These are phyloP conservation scores for Neonectria ditissima DNA, from an alignment of 2,329 filamentous ascomycete genomes.

Conservation along the genomic window DNA sequence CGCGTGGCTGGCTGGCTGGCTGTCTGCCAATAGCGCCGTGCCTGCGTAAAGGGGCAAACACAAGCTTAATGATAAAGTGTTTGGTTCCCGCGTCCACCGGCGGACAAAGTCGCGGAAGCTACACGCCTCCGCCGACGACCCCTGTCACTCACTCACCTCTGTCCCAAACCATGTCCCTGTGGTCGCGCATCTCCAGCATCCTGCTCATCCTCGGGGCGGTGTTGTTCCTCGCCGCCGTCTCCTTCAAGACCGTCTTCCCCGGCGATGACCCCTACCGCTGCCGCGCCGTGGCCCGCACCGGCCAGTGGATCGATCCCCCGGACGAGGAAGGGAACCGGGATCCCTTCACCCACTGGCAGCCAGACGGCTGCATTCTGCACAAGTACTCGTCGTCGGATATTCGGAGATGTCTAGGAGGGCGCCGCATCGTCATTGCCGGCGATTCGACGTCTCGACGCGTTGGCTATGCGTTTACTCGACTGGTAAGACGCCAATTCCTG, in stretches of 20 bases:
- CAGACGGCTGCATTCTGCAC: slow-evolving; percentile 68
- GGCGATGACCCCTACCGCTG: slow-evolving; percentile 64
- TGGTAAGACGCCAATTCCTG: background rate
- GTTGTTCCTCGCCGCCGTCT: background rate
- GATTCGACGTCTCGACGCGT: slow-evolving; percentile 69
- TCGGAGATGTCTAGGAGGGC: slow-evolving; percentile 60
- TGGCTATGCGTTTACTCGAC: slow-evolving; percentile 56
- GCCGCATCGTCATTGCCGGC: slow-evolving; percentile 66
- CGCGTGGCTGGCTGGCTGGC: no score
- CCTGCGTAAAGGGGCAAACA: no score
- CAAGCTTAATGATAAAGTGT: no score
- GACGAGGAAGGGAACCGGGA: slow-evolving; percentile 42
- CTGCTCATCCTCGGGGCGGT: background rate
- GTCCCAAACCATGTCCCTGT: background rate
- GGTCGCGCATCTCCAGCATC: background rate
- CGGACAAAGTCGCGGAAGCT: no score
- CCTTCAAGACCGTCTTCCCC: slow-evolving; percentile 9
- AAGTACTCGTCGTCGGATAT: slow-evolving; percentile 64
- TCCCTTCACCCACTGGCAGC: slow-evolving; percentile 65
- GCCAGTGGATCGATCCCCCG: slow-evolving; percentile 58
- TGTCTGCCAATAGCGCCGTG: background rate
- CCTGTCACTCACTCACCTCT: no score
- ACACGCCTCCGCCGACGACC: no score
- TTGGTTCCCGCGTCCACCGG: no score
- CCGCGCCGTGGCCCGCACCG: slow-evolving; percentile 59